These are phyloP conservation scores for Acanthamoeba sp. DNA, from an alignment of 208 protist genomes.

Conservation along the genomic window DNA sequence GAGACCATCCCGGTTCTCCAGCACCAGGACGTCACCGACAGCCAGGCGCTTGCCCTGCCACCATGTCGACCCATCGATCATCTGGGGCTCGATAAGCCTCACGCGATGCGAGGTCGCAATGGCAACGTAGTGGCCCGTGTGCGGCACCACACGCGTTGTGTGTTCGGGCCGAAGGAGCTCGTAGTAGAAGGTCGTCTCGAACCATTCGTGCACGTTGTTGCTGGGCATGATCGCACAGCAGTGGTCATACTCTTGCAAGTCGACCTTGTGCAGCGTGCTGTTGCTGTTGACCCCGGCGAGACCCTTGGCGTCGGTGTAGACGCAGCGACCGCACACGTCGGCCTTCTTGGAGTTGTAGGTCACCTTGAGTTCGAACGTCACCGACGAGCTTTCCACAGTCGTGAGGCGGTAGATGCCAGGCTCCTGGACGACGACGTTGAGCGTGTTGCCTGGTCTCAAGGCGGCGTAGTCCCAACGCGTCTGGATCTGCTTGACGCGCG, in stretches of 20 bases:
- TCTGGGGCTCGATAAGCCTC: slow-evolving; percentile 19
- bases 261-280: too few species aligned
- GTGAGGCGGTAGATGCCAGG: slow-evolving; percentile 8
- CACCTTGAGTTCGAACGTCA: background rate
- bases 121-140: background rate
- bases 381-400: slow-evolving; percentile 39
- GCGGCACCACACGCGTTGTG: background rate
- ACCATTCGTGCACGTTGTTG: slow-evolving; percentile 50
- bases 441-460: slow-evolving; percentile 22
- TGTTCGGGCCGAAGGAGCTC: background rate
- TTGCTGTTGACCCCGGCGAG: too few species aligned
- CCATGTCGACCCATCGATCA: background rate
- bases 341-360: slow-evolving; percentile 18
- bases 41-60: background rate
- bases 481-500: slow-evolving; percentile 68
- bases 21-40: slow-evolving; percentile 28
- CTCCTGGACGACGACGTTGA: slow-evolving; percentile 8
- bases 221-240: slow-evolving; percentile 35
- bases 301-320: background rate
- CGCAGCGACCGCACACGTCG: slow-evolving; percentile 41
- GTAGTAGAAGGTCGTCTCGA: slow-evolving; percentile 22
- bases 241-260: slow-evolving; percentile 42
- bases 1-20: slow-evolving; percentile 24
- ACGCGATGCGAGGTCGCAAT: background rate
- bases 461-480: slow-evolving; percentile 40